Base-by-base conservation (phyloP, 345 rosid genomes). In the Gossypium sturtianum region DNA sequence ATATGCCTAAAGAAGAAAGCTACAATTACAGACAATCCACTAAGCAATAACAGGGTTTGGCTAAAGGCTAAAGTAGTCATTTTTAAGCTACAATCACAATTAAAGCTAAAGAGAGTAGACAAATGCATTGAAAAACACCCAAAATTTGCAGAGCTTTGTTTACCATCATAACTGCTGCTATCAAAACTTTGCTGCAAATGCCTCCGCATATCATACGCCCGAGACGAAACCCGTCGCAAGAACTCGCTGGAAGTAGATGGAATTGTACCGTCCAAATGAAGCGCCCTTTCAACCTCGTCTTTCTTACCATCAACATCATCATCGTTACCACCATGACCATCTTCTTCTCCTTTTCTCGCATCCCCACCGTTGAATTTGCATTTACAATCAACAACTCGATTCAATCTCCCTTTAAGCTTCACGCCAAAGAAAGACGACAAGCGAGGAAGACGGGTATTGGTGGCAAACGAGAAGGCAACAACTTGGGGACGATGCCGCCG, bases 191-290 rank as follows among this genome's bases (percentile, higher is more conserved):
- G 96, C 12, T 95, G 91, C 34, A 95, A 79, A 80, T 91, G 86
- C 74, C 98, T 85, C 61, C 99, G 94, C 92, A 95, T 95, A 73
- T 87, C 97, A 68, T 95, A 95, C 66, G 99, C 99, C 77, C 99
- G 97, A 25, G 99, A 95, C 2, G 99, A 92, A 7, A 93, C 97
- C 79, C 74, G 86, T 85, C 86, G 88, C 58, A 95, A 86, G 75
- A 92, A 92, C 88, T 91, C 99, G 57, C 86, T 82, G 16, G 97
- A 89, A 27, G 87, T 89, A 49, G 96, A 89, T 1, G 98, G 98
- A 76, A 95, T 90, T 56, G 90, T 88, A 57, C 99, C 99, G 82
- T 95, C 99, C 90, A 90, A 62, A 79, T 91, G 88, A 80, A 95
- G 86, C 81, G 99, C 99, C 77, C 85, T 82, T 73, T 95, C 98